These are phyloP conservation scores for Phylloporus sp. DNA, from an alignment of 768 basidiomycete genomes.

Conservation along the genomic window DNA sequence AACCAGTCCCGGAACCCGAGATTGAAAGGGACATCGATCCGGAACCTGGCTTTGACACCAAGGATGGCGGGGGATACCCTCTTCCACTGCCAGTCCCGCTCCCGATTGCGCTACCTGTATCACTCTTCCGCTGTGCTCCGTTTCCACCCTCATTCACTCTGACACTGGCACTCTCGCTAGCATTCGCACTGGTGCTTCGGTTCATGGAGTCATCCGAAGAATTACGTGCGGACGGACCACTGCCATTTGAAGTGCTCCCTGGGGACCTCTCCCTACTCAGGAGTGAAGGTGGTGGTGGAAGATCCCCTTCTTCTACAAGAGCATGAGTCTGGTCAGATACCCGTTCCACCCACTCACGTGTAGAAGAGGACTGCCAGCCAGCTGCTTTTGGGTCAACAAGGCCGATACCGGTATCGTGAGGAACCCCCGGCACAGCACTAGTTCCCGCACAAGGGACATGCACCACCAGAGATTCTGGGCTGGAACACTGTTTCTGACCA, in stretches of 20 bases:
- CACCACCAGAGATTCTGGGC: slow-evolving; percentile 24
- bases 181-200: slow-evolving; percentile 9
- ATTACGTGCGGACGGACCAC: slow-evolving; percentile 19
- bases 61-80: slow-evolving; percentile 10
- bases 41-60: slow-evolving; percentile 14
- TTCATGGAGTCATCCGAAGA: slow-evolving; percentile 23
- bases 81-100: slow-evolving; percentile 11
- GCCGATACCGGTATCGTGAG: slow-evolving; percentile 12
- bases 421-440: slow-evolving; percentile 12
- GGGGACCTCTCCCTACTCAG: slow-evolving; percentile 23
- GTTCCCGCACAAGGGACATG: slow-evolving; percentile 26
- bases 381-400: slow-evolving; percentile 19
- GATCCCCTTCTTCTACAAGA: slow-evolving; percentile 1
- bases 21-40: slow-evolving; percentile 24
- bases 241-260: slow-evolving; percentile 22
- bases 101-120: slow-evolving; percentile 9
- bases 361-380: slow-evolving; percentile 27
- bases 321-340: slow-evolving; percentile 31
- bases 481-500: slow-evolving; percentile 8
- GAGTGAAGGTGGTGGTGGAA: slow-evolving; percentile 3
- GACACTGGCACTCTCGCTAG: slow-evolving; percentile 11
- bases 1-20: slow-evolving; percentile 23
- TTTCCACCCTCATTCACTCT: slow-evolving; percentile 7
- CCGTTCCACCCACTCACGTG: slow-evolving; percentile 45
- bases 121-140: slow-evolving; percentile 6